Base-by-base conservation (phyloP, 129 eudicot genomes). In the Flaveria ramosissima region DNA sequence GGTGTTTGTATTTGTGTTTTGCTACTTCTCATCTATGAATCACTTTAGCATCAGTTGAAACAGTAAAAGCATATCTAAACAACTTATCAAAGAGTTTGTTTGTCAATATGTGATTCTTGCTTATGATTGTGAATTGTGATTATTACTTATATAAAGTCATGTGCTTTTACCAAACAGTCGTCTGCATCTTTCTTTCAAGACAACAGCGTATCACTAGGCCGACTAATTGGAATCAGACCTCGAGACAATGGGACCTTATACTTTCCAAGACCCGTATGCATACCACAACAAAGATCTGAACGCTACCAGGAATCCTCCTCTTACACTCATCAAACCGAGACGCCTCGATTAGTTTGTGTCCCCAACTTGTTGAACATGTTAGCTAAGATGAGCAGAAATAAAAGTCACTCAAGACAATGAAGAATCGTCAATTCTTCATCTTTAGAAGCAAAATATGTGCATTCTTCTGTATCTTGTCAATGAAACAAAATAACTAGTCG, bases 131-230 rank as follows among this genome's bases (percentile, higher is more conserved):
- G 20, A 20, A 71, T 15, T 26, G 24, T 14, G 20, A 20, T 32
- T 30, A n/a, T 6, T 52, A 14, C 19, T 60, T 62, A 24, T 6
- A 11, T 24, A 57, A 12, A 74, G 20, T 23, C 45, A n/a, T 13
- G 26, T 61, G 30, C 36, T 57, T 80, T 43, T 68, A 55, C 70
- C 27, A 21, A 65, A 27, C 77, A 92, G 97, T 92, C 97, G 1
- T 84, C 96, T 8, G 83, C 74, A 8, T 92, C 97, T 3, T 92
- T 92, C 83, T 92, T 87, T 56, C 92, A 78, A 64, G 97, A 92
- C 79, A 82, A 84, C 21, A 89, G 97, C 53, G 85, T 87, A 60
- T 75, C 97, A 13, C 82, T 92, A 14, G 97, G 97, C 43, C 80
- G 89, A 63, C 84, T 92, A 41, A 92, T 92, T 32, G 97, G 97